Conservation (phyloP, 2,329 filamentous ascomycete genomes). For the Xylariaceae sp. region DNA sequence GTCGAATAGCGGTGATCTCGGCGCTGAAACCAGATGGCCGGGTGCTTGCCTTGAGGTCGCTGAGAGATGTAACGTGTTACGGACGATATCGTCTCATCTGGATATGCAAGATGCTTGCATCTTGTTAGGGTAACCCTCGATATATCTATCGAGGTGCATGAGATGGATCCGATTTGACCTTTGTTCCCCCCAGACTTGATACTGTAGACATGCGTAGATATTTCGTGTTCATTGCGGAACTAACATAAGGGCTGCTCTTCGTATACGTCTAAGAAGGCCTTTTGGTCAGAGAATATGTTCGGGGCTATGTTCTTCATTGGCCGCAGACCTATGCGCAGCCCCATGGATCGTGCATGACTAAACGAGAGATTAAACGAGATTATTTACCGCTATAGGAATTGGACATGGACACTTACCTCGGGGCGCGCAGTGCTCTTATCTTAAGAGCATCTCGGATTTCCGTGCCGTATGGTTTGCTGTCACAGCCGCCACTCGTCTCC, state of each 20-base stretch:
- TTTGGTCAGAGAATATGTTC: no score
- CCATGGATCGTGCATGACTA: background rate
- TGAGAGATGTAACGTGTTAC: background rate
- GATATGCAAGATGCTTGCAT: background rate
- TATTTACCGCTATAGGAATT: background rate
- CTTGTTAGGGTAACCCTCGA: background rate
- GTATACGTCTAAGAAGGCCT: no score
- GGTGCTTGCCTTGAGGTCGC: background rate
- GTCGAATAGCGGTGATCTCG: background rate
- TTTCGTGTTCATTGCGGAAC: no score
- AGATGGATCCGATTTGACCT: background rate
- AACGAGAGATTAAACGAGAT: background rate
- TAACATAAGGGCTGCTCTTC: no score
- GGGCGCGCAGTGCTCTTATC: no score
- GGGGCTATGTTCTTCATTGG: no score
- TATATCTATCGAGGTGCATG: background rate
- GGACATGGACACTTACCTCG: background rate
- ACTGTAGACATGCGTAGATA: no score
- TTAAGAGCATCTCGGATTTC: no score
- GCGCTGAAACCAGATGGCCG: background rate
- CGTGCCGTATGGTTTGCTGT: no score
- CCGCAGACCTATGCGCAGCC: no score
- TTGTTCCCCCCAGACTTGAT: no score
- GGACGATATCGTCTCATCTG: background rate
- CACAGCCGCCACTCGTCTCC: background rate